Percentiles rank a stretch among this genome's conserved stretches.
phyloP scores from a whole-genome alignment of 2,329 filamentous ascomycete species.

The Xylariaceae sp. region DNA sequence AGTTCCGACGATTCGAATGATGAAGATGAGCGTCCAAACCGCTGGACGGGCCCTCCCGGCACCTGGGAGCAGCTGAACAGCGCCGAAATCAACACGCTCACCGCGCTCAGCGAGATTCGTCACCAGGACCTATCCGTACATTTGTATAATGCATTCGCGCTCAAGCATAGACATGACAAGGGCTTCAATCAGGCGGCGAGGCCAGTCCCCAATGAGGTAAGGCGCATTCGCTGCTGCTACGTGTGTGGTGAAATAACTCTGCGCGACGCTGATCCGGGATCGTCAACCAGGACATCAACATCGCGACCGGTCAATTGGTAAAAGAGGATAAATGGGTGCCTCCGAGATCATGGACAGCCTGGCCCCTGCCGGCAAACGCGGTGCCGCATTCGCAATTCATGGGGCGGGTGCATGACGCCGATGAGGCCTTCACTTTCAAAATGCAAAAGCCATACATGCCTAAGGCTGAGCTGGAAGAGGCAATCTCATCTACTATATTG shows the following conservation, averaged over 20 bases:
- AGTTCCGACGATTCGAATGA: slow-evolving; percentile 40
- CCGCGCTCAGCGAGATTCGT: slow-evolving; percentile 59
- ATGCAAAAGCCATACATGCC: slow-evolving; percentile 43
- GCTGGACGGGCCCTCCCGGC: slow-evolving; percentile 61
- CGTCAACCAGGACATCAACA: slow-evolving; percentile 28
- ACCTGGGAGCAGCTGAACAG: slow-evolving; percentile 64
- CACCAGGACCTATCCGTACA: slow-evolving; percentile 69
- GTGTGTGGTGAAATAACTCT: slow-evolving; percentile 8
- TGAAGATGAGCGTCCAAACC: slow-evolving; percentile 57
- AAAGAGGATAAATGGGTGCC: slow-evolving; percentile 44
- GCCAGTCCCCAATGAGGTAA: slow-evolving; percentile 33
- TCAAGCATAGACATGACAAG: slow-evolving; percentile 49
- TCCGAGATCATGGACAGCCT: slow-evolving; percentile 71
- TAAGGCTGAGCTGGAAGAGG: slow-evolving; percentile 64
- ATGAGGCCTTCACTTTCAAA: slow-evolving; percentile 49
- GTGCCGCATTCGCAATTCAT: slow-evolving; percentile 58
- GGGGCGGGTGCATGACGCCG: slow-evolving; percentile 37
- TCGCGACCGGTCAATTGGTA: slow-evolving; percentile 27
- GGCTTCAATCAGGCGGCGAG: slow-evolving; percentile 4
- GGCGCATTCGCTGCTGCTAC: slow-evolving; percentile 16
- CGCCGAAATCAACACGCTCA: slow-evolving; percentile 58
- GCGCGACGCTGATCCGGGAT: neutral
- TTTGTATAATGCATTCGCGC: slow-evolving; percentile 70
- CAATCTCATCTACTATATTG: slow-evolving; percentile 62
- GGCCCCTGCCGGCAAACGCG: slow-evolving; percentile 64